These are phyloP conservation scores for Fusarium dlaminii DNA, from an alignment of 2,329 filamentous ascomycete species.

Conservation along the genomic window DNA sequence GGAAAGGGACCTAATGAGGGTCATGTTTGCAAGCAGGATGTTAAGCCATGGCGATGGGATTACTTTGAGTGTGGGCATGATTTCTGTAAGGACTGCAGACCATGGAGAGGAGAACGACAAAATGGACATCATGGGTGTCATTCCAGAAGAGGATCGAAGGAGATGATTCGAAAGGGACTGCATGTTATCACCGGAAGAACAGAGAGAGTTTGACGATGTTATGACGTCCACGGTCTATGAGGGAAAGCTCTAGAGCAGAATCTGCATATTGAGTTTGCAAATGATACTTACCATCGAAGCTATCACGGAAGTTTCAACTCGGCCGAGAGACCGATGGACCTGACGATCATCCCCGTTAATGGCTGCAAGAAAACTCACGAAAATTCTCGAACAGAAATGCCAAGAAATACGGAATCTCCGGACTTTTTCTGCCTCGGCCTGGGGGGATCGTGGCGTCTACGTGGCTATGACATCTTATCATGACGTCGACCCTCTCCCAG, in stretches of 20 bases:
- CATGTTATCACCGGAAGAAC: conserved; percentile 1
- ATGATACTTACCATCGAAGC: background rate
- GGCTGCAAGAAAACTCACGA: background rate
- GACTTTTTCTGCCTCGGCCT: conserved; percentile 10
- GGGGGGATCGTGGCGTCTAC: background rate
- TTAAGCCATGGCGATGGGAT: conserved; percentile 23
- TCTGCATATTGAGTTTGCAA: background rate
- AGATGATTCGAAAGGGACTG: conserved; percentile 10
- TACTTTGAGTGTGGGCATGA: conserved; percentile 18
- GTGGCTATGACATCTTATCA: conserved; percentile 6
- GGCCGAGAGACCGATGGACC: conserved; percentile 29
- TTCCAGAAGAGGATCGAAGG: conserved; percentile 43
- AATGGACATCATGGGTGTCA: background rate
- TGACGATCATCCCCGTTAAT: conserved; percentile 13
- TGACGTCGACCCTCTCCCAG: conserved; percentile 24
- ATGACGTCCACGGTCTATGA: background rate
- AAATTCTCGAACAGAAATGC: background rate
- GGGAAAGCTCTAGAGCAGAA: background rate
- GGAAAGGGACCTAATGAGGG: conserved; percentile 29
- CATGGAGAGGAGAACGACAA: conserved; percentile 4
- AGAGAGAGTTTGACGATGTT: background rate
- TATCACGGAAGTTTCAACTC: conserved; percentile 8
- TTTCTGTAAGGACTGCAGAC: conserved; percentile 16
- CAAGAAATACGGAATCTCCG: conserved; percentile 11
- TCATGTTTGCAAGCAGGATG: conserved; percentile 23